A percentile compares a stretch with the other conserved stretches of the same genome.
phyloP scores from a whole-genome alignment of 1,284 basidiomycete species.

The Sphaerobolus stellatus region DNA sequence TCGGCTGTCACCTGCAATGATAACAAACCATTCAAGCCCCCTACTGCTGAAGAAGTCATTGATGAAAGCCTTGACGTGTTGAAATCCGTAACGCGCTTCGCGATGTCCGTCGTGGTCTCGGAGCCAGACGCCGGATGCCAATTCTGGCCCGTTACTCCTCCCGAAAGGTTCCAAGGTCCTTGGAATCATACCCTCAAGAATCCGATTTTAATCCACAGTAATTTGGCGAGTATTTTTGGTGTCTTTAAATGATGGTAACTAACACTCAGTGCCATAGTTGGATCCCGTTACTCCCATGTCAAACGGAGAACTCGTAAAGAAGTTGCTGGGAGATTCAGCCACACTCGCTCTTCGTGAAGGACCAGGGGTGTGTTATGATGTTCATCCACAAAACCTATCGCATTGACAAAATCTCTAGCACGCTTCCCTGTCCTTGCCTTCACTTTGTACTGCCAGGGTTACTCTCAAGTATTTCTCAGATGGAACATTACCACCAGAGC shows the following conservation, averaged over 20 bases:
- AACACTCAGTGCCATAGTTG: background rate
- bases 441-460: constrained; percentile 1
- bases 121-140: constrained; percentile 6
- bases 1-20: constrained; percentile 28
- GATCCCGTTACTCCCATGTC: constrained; percentile 26
- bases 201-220: constrained; percentile 20
- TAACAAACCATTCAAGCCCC: constrained; percentile 19
- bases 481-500: constrained; percentile 3
- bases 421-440: background rate
- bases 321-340: constrained; percentile 23
- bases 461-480: constrained; percentile 1
- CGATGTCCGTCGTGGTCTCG: background rate
- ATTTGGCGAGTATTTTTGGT: background rate
- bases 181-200: constrained; percentile 30
- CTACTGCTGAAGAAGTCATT: constrained; percentile 20
- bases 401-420: background rate
- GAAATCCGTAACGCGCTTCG: constrained; percentile 6
- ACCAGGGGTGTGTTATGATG: constrained; percentile 25
- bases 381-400: background rate
- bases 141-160: constrained; percentile 14
- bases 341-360: constrained; percentile 26
- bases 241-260: background rate
- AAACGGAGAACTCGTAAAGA: constrained; percentile 23
- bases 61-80: constrained; percentile 2
- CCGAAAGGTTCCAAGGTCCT: constrained; percentile 27